Base-by-base conservation (phyloP, 495 filamentous ascomycete species). In the Lasiosphaeris hirsuta region DNA sequence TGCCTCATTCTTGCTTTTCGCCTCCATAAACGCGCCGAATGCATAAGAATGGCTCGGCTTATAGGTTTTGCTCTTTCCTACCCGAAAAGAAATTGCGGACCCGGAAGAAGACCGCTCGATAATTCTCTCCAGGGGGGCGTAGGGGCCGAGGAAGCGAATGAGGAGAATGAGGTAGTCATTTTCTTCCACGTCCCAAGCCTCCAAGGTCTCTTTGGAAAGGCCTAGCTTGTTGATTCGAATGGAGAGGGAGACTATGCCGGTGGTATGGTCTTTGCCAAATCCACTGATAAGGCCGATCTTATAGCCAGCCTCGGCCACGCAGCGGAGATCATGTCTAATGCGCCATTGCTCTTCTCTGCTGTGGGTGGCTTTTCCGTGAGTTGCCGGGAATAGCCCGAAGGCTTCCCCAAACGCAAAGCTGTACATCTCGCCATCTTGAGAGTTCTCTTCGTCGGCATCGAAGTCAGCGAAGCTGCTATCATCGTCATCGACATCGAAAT, bases 101-200 rank as follows among this genome's bases (percentile, higher is more conserved):
- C 23, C 1, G 15, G 7, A 7, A 7, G 52, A 56, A 7, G 64
- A 45, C 10, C 10, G 51, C 4, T 45, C 18, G 0, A 70, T 13
- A 7, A 65, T 19, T 0, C 61, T 59, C 11, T 86, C 74, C 33
- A 90, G 64, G 33, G 72, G 64, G 10, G 63, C 66, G 71, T 96
- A 96, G 0, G 71, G 75, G 30, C 66, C 61, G 0, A 75, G 69
- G 61, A 87, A 92, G 46, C 82, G 79, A n/a, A 96, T 78, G 11
- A 96, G 77, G 6, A 96, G 75, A 6, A 95, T 82, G 41, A 96
- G 67, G 63, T 94, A 94, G 23, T 95, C 84, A 0, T 73, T 68
- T 0, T 74, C 67, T 11, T 80, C 64, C 14, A 97, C 68, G 50
- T 85, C 76, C 93, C 93, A 97, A 11, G 90, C 87, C 60, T 84